Evolutionary conservation across 1,284 basidiomycete genomes (phyloP), one percentile per base, ranked within the genome.

Genomic region (Trametes hirsuta): DNA sequence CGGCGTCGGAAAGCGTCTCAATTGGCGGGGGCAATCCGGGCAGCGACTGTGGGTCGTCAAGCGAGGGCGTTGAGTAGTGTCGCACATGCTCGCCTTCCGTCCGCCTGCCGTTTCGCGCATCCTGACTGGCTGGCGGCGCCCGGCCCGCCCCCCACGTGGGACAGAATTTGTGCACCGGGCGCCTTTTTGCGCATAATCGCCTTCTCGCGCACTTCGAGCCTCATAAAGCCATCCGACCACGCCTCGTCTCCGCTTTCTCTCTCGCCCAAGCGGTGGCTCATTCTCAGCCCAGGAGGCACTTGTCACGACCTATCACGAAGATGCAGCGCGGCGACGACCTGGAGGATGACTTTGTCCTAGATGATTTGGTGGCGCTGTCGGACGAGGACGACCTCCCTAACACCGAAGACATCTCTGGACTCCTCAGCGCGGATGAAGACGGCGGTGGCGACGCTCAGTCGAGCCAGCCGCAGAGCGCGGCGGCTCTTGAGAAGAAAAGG

Each of bases 341-440:
- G 18, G 88, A 89, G 45, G 91, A 94, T 69, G 90, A 93, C 68
- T 91, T 90, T 70, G 77, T 90, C 42, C 81, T 82, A 34, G 91
- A 94, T 65, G 87, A 89, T 50, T 76, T 84, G 22, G 82, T 91
- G 0, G 85, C 84, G 1, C 72, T 83, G 14, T 87, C 85, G 1
- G 83, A 77, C 22, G 84, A 83, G 15, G 86, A 84, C 41, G 82
- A 81, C n/a, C 79, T 80, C 53, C 65, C 72, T 8, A 79, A 76
- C 47, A 75, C 70, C 6, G 79, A 80, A 24, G 77, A 80, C 53
- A 72, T 77, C 39, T 71, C 68, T 9, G 76, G 69, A 21, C 69
- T 80, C 15, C 73, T 82, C 61, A 83, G 79, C 47, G 77, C 79
- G 15, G 80, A 79, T 42, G 80, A 83, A 57, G 79, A 76, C 36